These are phyloP conservation scores for Allantophomopsis cytisporea DNA, from an alignment of 2,329 filamentous ascomycete genomes.

Conservation along the genomic window DNA sequence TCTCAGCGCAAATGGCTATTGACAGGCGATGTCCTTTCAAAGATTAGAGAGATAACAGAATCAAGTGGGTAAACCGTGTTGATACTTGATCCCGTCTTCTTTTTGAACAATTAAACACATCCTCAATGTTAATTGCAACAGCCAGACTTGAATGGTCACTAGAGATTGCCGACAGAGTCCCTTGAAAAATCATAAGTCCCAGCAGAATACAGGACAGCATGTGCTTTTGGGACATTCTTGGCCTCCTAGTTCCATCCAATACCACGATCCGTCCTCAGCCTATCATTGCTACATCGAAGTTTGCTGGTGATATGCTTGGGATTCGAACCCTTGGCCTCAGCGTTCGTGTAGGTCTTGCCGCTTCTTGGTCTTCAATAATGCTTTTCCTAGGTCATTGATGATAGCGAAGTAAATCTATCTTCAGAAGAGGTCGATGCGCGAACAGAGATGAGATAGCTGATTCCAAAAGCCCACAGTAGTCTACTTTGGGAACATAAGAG, in stretches of 20 bases:
- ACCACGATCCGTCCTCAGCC: conserved; percentile 4
- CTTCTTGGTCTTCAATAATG: too few relatives aligned
- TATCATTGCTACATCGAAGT: conserved; percentile 1
- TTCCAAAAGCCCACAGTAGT: too few relatives aligned
- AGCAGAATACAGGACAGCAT: conserved; percentile 3
- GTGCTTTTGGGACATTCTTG: conserved; percentile 5
- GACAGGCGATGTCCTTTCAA: too few relatives aligned
- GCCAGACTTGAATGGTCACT: conserved; percentile 5
- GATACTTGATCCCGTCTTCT: conserved; percentile 3
- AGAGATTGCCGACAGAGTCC: conserved; percentile 1
- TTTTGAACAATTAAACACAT: conserved; percentile 3
- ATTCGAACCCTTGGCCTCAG: too few relatives aligned
- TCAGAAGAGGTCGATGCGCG: too few relatives aligned
- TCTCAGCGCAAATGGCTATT: too few relatives aligned
- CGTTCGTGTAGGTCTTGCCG: too few relatives aligned
- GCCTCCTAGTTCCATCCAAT: conserved; percentile 8
- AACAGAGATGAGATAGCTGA: too few relatives aligned
- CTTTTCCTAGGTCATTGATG: too few relatives aligned
- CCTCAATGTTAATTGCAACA: conserved; percentile 5
- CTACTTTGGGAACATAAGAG: too few relatives aligned
- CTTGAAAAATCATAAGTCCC: conserved; percentile 3
- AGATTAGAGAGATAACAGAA: too few relatives aligned
- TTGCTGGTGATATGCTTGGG: background rate
- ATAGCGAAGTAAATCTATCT: too few relatives aligned
- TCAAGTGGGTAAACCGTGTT: background rate